Conservation (phyloP, 2,329 filamentous ascomycete species). For the Colletotrichum euphorbiae region DNA sequence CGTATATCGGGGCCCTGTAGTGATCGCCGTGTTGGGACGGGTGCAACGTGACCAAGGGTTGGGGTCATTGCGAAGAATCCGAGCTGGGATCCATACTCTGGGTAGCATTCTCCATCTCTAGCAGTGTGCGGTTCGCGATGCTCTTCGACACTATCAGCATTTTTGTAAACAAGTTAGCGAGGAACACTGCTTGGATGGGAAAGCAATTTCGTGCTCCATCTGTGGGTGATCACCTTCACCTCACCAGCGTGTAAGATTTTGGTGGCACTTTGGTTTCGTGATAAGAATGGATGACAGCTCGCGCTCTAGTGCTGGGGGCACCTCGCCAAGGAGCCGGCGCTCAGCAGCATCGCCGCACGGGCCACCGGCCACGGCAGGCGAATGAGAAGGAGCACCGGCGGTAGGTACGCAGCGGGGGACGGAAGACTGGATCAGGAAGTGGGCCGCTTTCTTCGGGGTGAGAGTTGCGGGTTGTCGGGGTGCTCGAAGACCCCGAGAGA, state of each 20-base stretch:
- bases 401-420: not conserved
- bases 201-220: too few species aligned
- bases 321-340: not conserved
- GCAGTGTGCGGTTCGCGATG: not conserved
- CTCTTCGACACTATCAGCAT: not conserved
- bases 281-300: too few species aligned
- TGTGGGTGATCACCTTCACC: too few species aligned
- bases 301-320: not conserved
- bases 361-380: not conserved
- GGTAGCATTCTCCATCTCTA: not conserved
- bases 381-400: not conserved
- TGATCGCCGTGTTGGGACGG: constrained; percentile 29
- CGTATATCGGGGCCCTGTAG: constrained; percentile 15
- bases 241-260: too few species aligned
- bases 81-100: not conserved
- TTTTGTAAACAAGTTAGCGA: too few species aligned
- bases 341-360: too few species aligned
- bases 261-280: too few species aligned
- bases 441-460: not conserved
- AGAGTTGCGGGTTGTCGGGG: constrained; percentile 36
- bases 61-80: constrained; percentile 6
- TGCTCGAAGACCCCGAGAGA: constrained; percentile 36
- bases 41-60: constrained; percentile 20
- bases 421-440: constrained; percentile 11
- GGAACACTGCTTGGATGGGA: too few species aligned